A percentile compares a stretch with the other conserved stretches of the same genome.
Evolutionary conservation across 169 alveolate species (phyloP).

Genomic region (Miamiensis avidus): DNA sequence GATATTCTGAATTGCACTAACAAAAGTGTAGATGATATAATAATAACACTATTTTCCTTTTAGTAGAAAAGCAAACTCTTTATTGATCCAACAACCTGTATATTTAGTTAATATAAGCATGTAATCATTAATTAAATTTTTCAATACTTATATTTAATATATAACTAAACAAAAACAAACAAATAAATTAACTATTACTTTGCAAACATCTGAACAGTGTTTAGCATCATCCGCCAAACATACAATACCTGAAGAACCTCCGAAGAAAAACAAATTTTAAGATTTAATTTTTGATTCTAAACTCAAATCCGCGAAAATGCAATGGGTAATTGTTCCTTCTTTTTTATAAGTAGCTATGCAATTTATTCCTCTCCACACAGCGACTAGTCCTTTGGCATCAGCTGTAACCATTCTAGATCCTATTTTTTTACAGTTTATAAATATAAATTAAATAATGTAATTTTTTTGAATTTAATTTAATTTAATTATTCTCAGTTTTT

Average conservation of each 20-base stretch:
- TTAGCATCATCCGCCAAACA: constrained; percentile 86
- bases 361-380: constrained; percentile 85
- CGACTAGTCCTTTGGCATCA: constrained; percentile 79
- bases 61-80: constrained; percentile 78
- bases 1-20: constrained; percentile 78
- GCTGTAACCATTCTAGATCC: constrained; percentile 84
- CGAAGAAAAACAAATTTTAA: constrained; percentile 78
- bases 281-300: constrained; percentile 53
- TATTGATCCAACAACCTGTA: constrained; percentile 59
- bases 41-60: constrained; percentile 79
- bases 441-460: too few relatives aligned
- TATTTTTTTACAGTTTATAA: too few relatives aligned
- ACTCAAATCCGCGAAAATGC: constrained; percentile 66
- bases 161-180: not conserved
- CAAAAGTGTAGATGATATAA: constrained; percentile 79
- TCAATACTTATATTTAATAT: too few relatives aligned
- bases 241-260: constrained; percentile 81
- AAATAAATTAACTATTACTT: constrained; percentile 51
- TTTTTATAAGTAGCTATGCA: constrained; percentile 65
- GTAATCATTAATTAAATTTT: too few relatives aligned
- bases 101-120: too few relatives aligned
- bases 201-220: constrained; percentile 81
- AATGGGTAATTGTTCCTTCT: constrained; percentile 66
- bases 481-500: too few relatives aligned
- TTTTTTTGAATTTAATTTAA: too few relatives aligned